These are phyloP conservation scores for Cucurbita argyrosperma DNA, from an alignment of 306 rosid genomes.

Conservation along the genomic window DNA sequence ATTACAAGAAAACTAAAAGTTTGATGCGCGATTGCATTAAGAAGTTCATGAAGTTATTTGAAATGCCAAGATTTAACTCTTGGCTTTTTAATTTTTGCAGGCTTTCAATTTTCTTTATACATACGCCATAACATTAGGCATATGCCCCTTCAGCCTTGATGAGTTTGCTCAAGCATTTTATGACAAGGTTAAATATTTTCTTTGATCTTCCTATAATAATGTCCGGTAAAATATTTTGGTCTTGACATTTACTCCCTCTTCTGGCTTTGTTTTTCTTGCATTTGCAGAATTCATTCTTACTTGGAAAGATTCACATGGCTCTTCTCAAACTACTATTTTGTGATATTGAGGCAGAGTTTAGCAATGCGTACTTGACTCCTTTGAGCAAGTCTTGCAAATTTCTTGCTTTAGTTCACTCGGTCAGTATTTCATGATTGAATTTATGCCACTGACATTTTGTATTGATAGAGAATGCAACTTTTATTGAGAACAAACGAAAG, in stretches of 20 bases:
- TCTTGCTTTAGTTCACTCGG: conserved; percentile 82
- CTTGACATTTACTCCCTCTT: neutral
- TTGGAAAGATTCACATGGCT: conserved; percentile 77
- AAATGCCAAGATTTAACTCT: neutral
- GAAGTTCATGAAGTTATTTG: neutral
- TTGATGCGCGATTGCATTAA: neutral
- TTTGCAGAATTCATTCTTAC: conserved; percentile 64
- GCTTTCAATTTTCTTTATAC: conserved; percentile 88
- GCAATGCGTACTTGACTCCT: conserved; percentile 34
- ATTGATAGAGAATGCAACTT: neutral
- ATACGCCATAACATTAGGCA: conserved; percentile 38
- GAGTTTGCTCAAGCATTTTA: conserved; percentile 87
- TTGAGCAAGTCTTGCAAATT: conserved; percentile 75
- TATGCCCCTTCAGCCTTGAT: conserved; percentile 82
- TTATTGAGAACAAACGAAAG: neutral
- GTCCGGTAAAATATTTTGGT: neutral
- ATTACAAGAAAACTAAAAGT: neutral
- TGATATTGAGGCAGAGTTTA: conserved; percentile 53
- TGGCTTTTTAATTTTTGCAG: conserved; percentile 22
- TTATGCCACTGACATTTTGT: neutral
- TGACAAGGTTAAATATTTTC: conserved; percentile 59
- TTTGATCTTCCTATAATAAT: conserved; percentile 6
- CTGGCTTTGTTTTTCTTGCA: conserved; percentile 4
- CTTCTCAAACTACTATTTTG: conserved; percentile 67
- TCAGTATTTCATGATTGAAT: conserved; percentile 28